A percentile compares a stretch with the other conserved stretches of the same genome.
phyloP scores from a whole-genome alignment of 768 basidiomycete genomes.

The Suillus brevipes region DNA sequence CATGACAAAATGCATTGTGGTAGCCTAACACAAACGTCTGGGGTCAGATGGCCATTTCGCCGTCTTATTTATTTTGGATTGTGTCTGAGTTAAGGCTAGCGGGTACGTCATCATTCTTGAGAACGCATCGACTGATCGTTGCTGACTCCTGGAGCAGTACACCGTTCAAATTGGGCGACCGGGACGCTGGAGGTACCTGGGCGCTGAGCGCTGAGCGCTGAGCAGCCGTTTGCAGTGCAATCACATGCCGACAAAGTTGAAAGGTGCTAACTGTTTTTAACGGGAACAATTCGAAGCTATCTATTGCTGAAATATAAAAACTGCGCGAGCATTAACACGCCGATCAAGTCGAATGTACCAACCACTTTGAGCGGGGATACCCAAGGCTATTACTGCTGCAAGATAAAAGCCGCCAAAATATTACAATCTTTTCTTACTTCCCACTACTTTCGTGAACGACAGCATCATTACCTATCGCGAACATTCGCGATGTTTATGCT shows the following conservation, averaged over 20 bases:
- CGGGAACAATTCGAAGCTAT: background rate
- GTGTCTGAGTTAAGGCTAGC: background rate
- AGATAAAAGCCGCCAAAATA: background rate
- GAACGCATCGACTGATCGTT: background rate
- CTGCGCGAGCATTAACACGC: background rate
- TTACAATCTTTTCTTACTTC: background rate
- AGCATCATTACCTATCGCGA: background rate
- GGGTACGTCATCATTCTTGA: background rate
- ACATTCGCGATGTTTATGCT: conserved; percentile 9
- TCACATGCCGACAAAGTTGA: background rate
- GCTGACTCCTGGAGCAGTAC: background rate
- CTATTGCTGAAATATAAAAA: background rate
- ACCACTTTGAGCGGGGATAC: background rate
- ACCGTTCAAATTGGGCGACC: background rate
- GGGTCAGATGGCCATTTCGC: background rate
- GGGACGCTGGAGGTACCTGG: background rate
- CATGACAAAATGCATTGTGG: background rate
- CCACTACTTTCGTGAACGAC: background rate
- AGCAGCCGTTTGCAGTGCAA: background rate
- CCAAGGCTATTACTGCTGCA: background rate
- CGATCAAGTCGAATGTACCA: background rate
- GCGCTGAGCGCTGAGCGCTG: background rate
- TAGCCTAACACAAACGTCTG: background rate
- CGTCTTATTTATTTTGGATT: background rate
- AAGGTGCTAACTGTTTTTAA: background rate